Evolutionary conservation across 2,329 filamentous ascomycete genomes (phyloP).

Genomic region (Atkinsonella hypoxylon): DNA sequence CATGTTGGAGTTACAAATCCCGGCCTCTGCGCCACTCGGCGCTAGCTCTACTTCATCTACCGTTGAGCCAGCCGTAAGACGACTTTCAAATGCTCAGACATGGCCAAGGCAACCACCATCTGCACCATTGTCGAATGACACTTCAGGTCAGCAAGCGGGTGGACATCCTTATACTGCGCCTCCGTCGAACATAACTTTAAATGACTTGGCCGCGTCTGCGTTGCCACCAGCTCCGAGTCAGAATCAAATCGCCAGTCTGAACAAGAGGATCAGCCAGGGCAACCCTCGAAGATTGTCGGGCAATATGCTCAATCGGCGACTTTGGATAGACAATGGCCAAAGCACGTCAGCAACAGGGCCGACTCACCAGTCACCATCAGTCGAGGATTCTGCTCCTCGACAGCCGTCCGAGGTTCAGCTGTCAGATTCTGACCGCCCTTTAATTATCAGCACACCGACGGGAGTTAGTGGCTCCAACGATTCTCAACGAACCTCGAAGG

Average conservation of each 20-base stretch:
- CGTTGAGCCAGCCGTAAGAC: constrained; percentile 14
- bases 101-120: constrained; percentile 31
- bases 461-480: constrained; percentile 42
- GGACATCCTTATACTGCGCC: constrained; percentile 32
- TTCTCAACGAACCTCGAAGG: constrained; percentile 21
- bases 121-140: constrained; percentile 10
- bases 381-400: background rate
- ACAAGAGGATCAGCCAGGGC: constrained; percentile 25
- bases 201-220: constrained; percentile 19
- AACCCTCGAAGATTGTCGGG: constrained; percentile 31
- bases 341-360: background rate
- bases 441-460: constrained; percentile 49
- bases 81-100: constrained; percentile 27
- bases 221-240: constrained; percentile 27
- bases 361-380: background rate
- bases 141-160: constrained; percentile 10
- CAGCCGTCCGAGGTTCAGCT: constrained; percentile 8
- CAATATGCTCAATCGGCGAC: constrained; percentile 19
- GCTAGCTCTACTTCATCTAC: constrained; percentile 4
- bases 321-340: constrained; percentile 2
- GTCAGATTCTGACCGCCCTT: constrained; percentile 33
- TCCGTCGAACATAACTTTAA: constrained; percentile 17
- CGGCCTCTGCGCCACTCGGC: constrained; percentile 10
- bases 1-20: constrained; percentile 19
- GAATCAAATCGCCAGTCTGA: constrained; percentile 27